Conservation (phyloP, 2,329 filamentous ascomycete species). For the Penicillium sp. region DNA sequence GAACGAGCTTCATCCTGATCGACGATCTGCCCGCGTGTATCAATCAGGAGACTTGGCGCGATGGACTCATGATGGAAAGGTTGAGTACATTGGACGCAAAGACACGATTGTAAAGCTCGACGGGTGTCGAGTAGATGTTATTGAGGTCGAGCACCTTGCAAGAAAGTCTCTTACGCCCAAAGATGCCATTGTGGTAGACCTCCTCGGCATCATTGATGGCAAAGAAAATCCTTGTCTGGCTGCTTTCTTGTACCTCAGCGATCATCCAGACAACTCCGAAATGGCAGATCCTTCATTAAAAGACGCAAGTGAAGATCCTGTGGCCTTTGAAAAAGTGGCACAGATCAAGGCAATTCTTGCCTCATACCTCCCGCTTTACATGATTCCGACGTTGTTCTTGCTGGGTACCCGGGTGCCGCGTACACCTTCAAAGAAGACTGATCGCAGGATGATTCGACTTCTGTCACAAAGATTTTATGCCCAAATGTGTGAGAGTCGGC, state of each 20-base stretch:
- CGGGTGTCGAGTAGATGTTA: slow-evolving; percentile 23
- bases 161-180: slow-evolving; percentile 8
- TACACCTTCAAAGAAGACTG: slow-evolving; percentile 3
- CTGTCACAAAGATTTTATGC: neutral
- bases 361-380: neutral
- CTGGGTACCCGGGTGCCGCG: neutral
- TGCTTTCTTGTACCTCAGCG: slow-evolving; percentile 16
- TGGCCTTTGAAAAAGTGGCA: neutral
- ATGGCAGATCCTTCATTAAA: neutral
- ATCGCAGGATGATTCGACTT: neutral
- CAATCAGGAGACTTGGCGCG: slow-evolving; percentile 27
- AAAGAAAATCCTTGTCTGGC: slow-evolving; percentile 15
- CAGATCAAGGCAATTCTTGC: neutral
- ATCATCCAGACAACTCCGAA: slow-evolving; percentile 13
- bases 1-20: slow-evolving; percentile 7
- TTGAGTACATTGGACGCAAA: slow-evolving; percentile 30
- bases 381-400: slow-evolving; percentile 6
- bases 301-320: neutral
- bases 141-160: slow-evolving; percentile 24
- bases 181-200: slow-evolving; percentile 19
- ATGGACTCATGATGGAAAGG: slow-evolving; percentile 20
- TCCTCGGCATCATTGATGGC: slow-evolving; percentile 20
- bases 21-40: slow-evolving; percentile 21
- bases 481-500: neutral
- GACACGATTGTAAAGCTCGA: slow-evolving; percentile 29